Evolutionary conservation across 805 yeast genomes (phyloP), one percentile per base, ranked within the genome.

Genomic region (Ogataea philodendri): DNA sequence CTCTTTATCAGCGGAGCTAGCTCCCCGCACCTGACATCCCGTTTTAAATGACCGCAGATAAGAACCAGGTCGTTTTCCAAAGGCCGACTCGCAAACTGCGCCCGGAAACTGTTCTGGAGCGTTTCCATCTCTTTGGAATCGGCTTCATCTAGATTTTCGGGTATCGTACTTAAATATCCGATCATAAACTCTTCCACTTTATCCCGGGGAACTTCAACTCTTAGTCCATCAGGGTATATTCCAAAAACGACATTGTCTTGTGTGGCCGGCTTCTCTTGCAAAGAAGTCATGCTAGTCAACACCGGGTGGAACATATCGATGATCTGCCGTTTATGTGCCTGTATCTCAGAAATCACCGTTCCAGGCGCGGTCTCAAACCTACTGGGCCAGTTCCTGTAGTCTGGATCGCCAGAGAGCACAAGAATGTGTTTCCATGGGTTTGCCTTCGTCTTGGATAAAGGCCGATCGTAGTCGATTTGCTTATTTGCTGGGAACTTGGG

Each of bases 1-100:
- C 61, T 48, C 22, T 55, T 50, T 0, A 82, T 51, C 10, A 77
- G 31, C 1, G 86, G 86, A 0, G 83, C 89, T n/a, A 78, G 46
- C 14, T 59, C 47, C 1, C 89, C 90, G 60, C 93, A 83, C 31
- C 93, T 53, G 0, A 65, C 56, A 51, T 83, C 93, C 43, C 90
- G 54, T 28, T 70, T 56, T 0, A 66, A 49, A 50, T 83, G 93
- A 0, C 86, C 89, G 58, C 93, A 83, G 1, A 80, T 69, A 17
- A 81, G 55, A 1, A 79, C 59, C 24, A 72, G 44, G 26, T 64
- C 66, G 21, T 49, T 26, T 6, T 35, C 33, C 9, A 55, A 44
- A 30, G 6, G 29, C n/a, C 21, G 9, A 6, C 32, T 18, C 27
- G 22, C 51, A 41, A 27, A 42, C 19, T 19, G 39, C 15, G 26